These are phyloP conservation scores for Tolypocladium tropicale DNA, from an alignment of 2,329 filamentous ascomycete genomes.

Conservation along the genomic window DNA sequence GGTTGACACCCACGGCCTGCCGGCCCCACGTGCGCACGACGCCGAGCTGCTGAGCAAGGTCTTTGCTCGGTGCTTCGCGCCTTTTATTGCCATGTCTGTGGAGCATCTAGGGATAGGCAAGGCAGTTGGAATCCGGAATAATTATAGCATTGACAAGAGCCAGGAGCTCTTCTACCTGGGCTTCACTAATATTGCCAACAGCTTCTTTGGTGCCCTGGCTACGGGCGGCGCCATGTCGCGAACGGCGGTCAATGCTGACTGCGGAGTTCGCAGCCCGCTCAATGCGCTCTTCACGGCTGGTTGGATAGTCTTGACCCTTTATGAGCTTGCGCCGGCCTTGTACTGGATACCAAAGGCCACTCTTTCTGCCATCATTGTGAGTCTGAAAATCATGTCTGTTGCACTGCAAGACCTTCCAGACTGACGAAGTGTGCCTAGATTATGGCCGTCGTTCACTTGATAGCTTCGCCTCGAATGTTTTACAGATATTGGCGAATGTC, in stretches of 20 bases:
- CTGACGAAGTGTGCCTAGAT: constrained; percentile 27
- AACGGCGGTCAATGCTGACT: constrained; percentile 57
- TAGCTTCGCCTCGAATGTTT: constrained; percentile 47
- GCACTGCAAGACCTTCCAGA: background rate
- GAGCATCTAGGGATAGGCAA: constrained; percentile 57
- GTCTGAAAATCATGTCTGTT: constrained; percentile 5
- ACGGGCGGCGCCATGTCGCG: constrained; percentile 57
- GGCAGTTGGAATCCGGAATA: constrained; percentile 50
- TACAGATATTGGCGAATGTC: constrained; percentile 56
- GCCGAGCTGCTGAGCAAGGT: constrained; percentile 39
- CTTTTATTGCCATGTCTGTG: constrained; percentile 49
- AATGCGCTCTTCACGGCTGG: constrained; percentile 50
- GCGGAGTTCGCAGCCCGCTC: constrained; percentile 50
- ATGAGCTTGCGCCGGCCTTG: constrained; percentile 47
- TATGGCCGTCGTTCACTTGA: constrained; percentile 51
- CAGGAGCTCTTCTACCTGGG: constrained; percentile 58
- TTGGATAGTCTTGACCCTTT: constrained; percentile 52
- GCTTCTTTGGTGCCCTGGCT: constrained; percentile 54
- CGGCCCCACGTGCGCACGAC: constrained; percentile 36
- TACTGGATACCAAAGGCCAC: constrained; percentile 61
- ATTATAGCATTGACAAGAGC: constrained; percentile 52
- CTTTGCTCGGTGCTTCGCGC: constrained; percentile 43
- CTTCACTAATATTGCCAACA: constrained; percentile 51
- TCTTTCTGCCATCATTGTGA: constrained; percentile 50
- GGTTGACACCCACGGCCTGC: constrained; percentile 44